phyloP scores from a whole-genome alignment of 2,329 filamentous ascomycete species.

The Fusarium palustre region DNA sequence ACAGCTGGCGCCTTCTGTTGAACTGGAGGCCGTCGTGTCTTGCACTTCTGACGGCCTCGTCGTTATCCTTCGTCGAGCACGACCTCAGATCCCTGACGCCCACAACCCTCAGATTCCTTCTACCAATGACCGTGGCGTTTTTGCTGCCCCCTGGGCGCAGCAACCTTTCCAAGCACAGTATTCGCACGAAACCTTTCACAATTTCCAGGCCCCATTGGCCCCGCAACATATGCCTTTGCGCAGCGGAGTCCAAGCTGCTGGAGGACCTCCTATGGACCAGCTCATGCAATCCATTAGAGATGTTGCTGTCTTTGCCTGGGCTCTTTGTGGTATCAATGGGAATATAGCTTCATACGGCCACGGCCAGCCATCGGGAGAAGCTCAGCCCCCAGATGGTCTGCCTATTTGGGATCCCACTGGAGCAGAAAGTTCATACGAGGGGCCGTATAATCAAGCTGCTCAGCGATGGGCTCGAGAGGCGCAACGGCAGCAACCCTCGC shows the following conservation, averaged over 20 bases:
- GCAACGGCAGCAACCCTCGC: constrained; percentile 10
- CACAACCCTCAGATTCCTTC: constrained; percentile 60
- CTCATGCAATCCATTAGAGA: constrained; percentile 86
- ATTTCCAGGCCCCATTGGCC: constrained; percentile 51
- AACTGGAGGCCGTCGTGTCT: constrained; percentile 90
- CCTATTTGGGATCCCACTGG: constrained; percentile 45
- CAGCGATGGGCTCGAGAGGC: constrained; percentile 35
- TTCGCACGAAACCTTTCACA: constrained; percentile 51
- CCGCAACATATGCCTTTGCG: constrained; percentile 59
- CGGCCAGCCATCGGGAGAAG: constrained; percentile 72
- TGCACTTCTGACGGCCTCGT: constrained; percentile 90
- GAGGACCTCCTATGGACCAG: constrained; percentile 68
- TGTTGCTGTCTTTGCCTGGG: constrained; percentile 90
- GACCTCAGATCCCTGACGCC: constrained; percentile 73
- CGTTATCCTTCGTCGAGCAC: constrained; percentile 80
- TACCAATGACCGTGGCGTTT: constrained; percentile 72
- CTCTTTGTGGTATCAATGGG: constrained; percentile 83
- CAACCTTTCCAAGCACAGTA: constrained; percentile 69
- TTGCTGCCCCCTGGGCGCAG: constrained; percentile 82
- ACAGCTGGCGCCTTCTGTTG: constrained; percentile 62
- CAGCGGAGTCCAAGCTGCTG: constrained; percentile 59
- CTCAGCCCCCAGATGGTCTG: constrained; percentile 61
- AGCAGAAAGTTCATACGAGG: constrained; percentile 32
- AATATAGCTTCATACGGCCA: constrained; percentile 73
- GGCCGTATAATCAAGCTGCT: constrained; percentile 45